phyloP scores from a whole-genome alignment of 2,329 filamentous ascomycete species.

The Xylaria sp. region DNA sequence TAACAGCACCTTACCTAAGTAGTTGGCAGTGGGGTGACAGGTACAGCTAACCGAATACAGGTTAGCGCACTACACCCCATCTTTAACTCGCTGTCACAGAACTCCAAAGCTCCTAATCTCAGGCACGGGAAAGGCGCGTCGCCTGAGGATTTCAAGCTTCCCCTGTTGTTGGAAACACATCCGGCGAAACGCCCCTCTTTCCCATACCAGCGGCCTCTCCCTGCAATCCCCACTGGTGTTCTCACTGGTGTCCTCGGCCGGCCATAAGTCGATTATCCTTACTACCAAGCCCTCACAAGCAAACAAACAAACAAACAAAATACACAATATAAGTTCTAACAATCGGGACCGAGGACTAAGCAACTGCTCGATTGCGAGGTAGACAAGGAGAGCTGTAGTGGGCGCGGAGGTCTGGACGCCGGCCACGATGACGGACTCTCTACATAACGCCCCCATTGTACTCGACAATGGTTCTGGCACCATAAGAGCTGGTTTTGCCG shows the following conservation, averaged over 20 bases:
- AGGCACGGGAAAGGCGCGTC: conserved; percentile 43
- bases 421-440: conserved; percentile 65
- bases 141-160: conserved; percentile 40
- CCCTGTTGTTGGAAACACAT: conserved; percentile 27
- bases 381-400: conserved; percentile 38
- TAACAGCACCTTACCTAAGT: no score
- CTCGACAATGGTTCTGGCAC: conserved; percentile 99
- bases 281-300: conserved; percentile 6
- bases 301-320: neutral
- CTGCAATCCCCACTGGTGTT: neutral
- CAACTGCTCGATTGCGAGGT: conserved; percentile 28
- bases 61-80: conserved; percentile 28
- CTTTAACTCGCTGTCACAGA: conserved; percentile 39
- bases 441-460: conserved; percentile 98
- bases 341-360: conserved; percentile 13
- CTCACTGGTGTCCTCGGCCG: neutral
- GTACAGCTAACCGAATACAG: conserved; percentile 28
- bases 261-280: neutral
- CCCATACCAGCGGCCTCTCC: conserved; percentile 11
- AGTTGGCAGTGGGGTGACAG: conserved; percentile 15
- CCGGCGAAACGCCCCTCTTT: neutral
- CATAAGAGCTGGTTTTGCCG: conserved; percentile 95
- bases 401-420: conserved; percentile 34
- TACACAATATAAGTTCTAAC: conserved; percentile 4
- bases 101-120: conserved; percentile 43